Evolutionary conservation across 2,329 filamentous ascomycete species (phyloP), one percentile per base, ranked within the genome.

Genomic region (Dendryphion nanum): DNA sequence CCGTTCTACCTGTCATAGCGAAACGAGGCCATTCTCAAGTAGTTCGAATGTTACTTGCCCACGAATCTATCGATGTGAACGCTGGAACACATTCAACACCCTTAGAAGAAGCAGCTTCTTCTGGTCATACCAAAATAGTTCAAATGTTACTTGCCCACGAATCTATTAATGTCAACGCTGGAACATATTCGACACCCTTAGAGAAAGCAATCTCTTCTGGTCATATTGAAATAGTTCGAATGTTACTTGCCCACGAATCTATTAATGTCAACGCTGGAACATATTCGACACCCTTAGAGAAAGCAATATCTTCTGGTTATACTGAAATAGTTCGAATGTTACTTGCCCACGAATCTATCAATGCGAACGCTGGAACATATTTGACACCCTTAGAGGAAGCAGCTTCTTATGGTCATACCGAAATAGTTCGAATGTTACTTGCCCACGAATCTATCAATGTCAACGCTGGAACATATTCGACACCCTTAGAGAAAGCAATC

Each of bases 401-500:
- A n/a, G 30, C 17, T 5, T 14, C 10, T 30, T 12, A 20, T 14
- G 24, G 24, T 15, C 26, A 37, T 17, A 4, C 14, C 4, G 28
- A 21, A 8, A 30, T 33, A 8, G 34, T 33, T 2, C 19, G 34
- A 14, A 18, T 41, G 12, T 34, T 41, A 3, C 35, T 41, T 19
- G 13, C 18, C 8, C 15, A 18, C 10, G 10, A 31, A 14, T 26
- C 31, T n/a, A 33, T 24, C 18, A 10, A 32, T n/a, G 35, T 33
- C 2, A 38, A 38, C 29, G 8, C 13, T 3, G 12, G 6, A 7
- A 20, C 17, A 8, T 18, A 6, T 8, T 17, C 6, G 4, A 43
- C 37, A 20, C 30, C 38, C 15, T 29, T 47, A 17, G 18, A 32
- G 19, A 12, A 30, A 12, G 44, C 44, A n/a, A 32, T 33, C 6